A percentile compares a stretch with the other conserved stretches of the same genome.
phyloP scores from a whole-genome alignment of 2,329 filamentous ascomycete species.

The Coniochaeta sp. region DNA sequence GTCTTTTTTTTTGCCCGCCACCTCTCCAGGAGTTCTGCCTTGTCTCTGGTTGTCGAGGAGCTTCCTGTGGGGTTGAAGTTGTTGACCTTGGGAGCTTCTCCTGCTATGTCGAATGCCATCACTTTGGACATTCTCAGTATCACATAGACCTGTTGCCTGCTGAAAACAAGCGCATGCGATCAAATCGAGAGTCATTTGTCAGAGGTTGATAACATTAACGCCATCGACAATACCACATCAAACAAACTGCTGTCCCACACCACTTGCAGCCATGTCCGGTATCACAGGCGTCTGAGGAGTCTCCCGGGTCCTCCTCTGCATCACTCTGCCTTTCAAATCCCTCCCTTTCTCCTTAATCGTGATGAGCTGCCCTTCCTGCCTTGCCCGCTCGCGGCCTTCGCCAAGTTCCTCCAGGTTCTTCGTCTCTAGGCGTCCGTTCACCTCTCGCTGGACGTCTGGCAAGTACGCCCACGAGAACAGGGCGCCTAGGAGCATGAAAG shows the following conservation, averaged over 20 bases:
- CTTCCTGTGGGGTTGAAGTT: too few relatives aligned
- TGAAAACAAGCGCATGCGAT: not conserved
- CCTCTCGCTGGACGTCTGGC: slow-evolving; percentile 36
- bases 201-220: not conserved
- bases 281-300: not conserved
- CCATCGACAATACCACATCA: not conserved
- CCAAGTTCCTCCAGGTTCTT: slow-evolving; percentile 44
- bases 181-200: not conserved
- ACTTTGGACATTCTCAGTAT: too few relatives aligned
- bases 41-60: not conserved
- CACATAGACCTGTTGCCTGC: not conserved
- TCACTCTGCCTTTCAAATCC: slow-evolving; percentile 27
- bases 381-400: slow-evolving; percentile 37
- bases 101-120: too few relatives aligned
- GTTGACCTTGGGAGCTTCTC: too few relatives aligned
- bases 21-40: not conserved
- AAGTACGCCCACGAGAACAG: slow-evolving; percentile 45
- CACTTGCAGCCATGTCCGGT: not conserved
- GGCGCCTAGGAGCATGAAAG: slow-evolving; percentile 40
- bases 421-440: slow-evolving; percentile 29
- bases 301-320: slow-evolving; percentile 10
- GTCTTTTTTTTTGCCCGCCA: not conserved
- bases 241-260: not conserved
- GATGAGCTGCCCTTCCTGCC: slow-evolving; percentile 35
- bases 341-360: slow-evolving; percentile 35